Percentiles rank a stretch among this genome's conserved stretches.
Conservation (phyloP, 2,329 filamentous ascomycete species). For the Nigrospora sphaerica region DNA sequence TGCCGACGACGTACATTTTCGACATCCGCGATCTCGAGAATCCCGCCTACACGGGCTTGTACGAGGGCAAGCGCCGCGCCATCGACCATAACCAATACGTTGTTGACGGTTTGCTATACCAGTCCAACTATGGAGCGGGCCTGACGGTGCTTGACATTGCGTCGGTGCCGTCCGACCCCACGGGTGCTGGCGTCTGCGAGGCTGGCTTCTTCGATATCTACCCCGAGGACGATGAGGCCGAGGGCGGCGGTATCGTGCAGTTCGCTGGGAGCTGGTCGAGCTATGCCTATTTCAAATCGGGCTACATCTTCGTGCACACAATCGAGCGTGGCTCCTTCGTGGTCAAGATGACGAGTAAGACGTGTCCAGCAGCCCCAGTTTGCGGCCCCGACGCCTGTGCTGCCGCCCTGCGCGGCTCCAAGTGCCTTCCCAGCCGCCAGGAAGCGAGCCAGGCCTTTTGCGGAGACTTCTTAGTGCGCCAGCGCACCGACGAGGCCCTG, state of each 20-base stretch:
- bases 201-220: conserved; percentile 43
- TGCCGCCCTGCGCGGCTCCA: background rate
- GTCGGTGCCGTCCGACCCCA: conserved; percentile 30
- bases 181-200: conserved; percentile 35
- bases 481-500: background rate
- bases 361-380: background rate
- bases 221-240: conserved; percentile 37
- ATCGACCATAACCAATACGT: conserved; percentile 45
- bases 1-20: background rate
- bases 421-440: background rate
- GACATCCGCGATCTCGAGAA: conserved; percentile 33
- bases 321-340: conserved; percentile 44
- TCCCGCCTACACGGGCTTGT: conserved; percentile 34
- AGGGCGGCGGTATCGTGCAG: conserved; percentile 27
- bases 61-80: conserved; percentile 31
- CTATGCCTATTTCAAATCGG: conserved; percentile 40
- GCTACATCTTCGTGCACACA: conserved; percentile 42
- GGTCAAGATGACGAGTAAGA: conserved; percentile 25
- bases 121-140: conserved; percentile 44
- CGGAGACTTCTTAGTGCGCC: background rate
- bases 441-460: background rate
- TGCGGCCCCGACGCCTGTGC: background rate
- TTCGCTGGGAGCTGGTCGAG: conserved; percentile 40
- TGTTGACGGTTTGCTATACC: conserved; percentile 34
- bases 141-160: conserved; percentile 31